Evolutionary conservation across 2,329 filamentous ascomycete genomes (phyloP), one percentile per base, ranked within the genome.

Genomic region (Paramyrothecium sp.): DNA sequence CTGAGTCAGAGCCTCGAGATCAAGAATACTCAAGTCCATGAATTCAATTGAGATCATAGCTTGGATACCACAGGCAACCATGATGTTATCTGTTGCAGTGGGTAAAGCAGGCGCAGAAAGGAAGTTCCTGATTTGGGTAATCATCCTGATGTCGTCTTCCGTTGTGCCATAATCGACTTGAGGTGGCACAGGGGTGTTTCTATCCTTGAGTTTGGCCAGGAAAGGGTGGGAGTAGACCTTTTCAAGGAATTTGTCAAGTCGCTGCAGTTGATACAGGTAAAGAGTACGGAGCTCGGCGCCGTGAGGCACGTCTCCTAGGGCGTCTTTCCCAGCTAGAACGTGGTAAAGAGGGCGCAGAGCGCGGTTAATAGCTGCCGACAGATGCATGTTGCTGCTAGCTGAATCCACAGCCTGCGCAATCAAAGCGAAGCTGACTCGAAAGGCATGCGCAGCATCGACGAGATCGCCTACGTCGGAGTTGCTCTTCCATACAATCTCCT

Each of bases 1-100:
- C 38, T 60, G 57, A 13, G 61, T 56, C 21, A 71, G 63, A 17
- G 71, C 71, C 50, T 67, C 60, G 51, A 73, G 58, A 54, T 73
- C 71, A 49, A 71, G 59, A 21, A 68, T 55, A 23, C 72, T 60
- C 16, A 47, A 56, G 47, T 70, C 63, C 23, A 71, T 53, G 46
- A 69, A 65, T n/a, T 62, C 54, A 30, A 59, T 54, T 8, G 68
- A 65, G 30, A 71, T 47, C 5, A 10, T 30, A 5, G 26, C 10
- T 30, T 30, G 26, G 26, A 30, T 30, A 10, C 26, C 5, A 10
- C 26, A 30, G 26, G 26, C 26, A 10, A 10, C 26, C 26, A 30
- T 30, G 26, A 30, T 30, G 26, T 10, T 30, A 5, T 30, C 26
- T 30, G 26, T 63, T 61, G 54, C 68, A 68, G 60, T 50, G 4